These are phyloP conservation scores for Echinosophora koreensis DNA, from an alignment of 306 rosid genomes.

Conservation along the genomic window DNA sequence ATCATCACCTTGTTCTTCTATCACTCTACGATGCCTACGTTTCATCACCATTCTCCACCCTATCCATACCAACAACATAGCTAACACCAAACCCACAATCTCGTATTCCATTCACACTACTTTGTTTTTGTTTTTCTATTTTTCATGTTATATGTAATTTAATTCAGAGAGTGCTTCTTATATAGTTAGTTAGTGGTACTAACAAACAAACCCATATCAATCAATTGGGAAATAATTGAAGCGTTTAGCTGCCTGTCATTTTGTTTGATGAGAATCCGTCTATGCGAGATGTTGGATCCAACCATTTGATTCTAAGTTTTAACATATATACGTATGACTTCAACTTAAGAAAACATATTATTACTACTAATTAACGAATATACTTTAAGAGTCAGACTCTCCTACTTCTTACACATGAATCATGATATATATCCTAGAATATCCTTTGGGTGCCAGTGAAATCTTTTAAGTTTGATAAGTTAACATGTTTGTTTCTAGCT, in stretches of 20 bases:
- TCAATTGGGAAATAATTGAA: background rate
- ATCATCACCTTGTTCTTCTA: constrained; percentile 22
- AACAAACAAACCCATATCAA: background rate
- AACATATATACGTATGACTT: background rate
- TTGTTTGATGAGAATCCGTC: constrained; percentile 15
- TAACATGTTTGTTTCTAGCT: background rate
- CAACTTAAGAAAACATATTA: too few species aligned
- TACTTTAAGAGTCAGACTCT: too few species aligned
- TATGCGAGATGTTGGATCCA: background rate
- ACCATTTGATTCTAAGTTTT: background rate
- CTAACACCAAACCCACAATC: constrained; percentile 38
- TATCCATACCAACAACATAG: constrained; percentile 50
- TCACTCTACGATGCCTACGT: constrained; percentile 23
- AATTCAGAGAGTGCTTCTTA: background rate
- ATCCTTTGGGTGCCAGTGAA: background rate
- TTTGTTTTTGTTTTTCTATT: background rate
- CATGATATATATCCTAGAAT: background rate
- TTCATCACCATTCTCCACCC: constrained; percentile 16
- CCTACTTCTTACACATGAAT: too few species aligned
- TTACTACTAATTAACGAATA: too few species aligned
- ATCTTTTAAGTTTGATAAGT: background rate
- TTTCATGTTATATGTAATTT: background rate
- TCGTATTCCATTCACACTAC: constrained; percentile 49
- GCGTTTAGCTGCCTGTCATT: background rate
- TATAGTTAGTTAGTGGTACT: background rate